Evolutionary conservation across 2,329 filamentous ascomycete species (phyloP), one percentile per base, ranked within the genome.

Genomic region (Alternaria brassicicola): DNA sequence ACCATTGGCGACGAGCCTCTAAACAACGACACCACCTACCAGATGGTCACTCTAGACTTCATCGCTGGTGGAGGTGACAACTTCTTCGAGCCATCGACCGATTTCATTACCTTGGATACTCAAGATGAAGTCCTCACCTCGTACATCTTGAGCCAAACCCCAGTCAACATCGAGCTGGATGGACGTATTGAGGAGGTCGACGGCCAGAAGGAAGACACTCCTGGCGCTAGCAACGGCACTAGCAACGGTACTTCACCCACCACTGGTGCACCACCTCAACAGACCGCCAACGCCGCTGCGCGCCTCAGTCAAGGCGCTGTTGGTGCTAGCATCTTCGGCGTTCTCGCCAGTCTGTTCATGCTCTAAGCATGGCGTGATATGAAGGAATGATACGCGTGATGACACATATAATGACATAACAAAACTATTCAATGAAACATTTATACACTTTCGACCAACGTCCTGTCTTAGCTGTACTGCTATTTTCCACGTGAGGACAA

Each of bases 31-130:
- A 73, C 72, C 15, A 76, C 81, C 26, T 89, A 89, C 71, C 82
- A 79, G 10, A 73, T 89, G 19, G 84, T 87, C 15, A 89, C 87
- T 0, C 77, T 88, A 1, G 87, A 89, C 65, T 89, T 89, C 64
- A 63, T 89, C 0, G 85, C 86, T 1, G 81, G 81, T 3, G 74
- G 74, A 10, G 88, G 87, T 13, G 88, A 89, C 65, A 88, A 88
- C 67, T 85, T 89, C 68, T 81, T 87, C 64, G 66, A 66, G 25
- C 57, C 70, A 1, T 72, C 67, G 4, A 75, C 70, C 7, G 74
- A 79, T n/a, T 82, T 83, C 42, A 73, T 80, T 28, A 78, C 77
- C 6, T 77, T 86, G 3, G 84, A 86, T 25, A 81, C 80, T 0
- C 80, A 85, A 70, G 84, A 85, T 41, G 80, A 86, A 66, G 83